These are phyloP conservation scores for Cubamyces sp. DNA, from an alignment of 768 basidiomycete genomes.

Conservation along the genomic window DNA sequence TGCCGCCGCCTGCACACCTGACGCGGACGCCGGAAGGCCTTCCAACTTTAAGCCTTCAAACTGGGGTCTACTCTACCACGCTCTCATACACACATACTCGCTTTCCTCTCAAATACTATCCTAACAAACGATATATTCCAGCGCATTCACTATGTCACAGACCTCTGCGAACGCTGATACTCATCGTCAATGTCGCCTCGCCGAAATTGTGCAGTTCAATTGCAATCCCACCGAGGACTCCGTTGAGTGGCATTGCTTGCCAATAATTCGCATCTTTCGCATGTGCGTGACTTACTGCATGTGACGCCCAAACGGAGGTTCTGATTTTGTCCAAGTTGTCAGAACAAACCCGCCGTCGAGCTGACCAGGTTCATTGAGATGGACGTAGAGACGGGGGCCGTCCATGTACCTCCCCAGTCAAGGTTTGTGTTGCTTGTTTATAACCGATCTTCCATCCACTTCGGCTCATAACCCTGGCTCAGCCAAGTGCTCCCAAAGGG, in stretches of 20 bases:
- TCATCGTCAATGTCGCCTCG: conserved; percentile 54
- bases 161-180: neutral
- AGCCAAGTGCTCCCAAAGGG: conserved; percentile 32
- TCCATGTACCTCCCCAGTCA: conserved; percentile 32
- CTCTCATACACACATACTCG: too few relatives aligned
- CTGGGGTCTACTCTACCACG: too few relatives aligned
- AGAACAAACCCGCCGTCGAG: conserved; percentile 66
- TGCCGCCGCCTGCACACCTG: neutral
- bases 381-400: conserved; percentile 27
- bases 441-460: neutral
- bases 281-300: conserved; percentile 49
- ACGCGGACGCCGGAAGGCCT: neutral
- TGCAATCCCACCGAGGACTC: conserved; percentile 49
- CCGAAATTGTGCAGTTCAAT: conserved; percentile 73
- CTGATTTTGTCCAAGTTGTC: conserved; percentile 54
- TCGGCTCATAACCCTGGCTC: neutral
- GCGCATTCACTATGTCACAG: neutral
- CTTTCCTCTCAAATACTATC: too few relatives aligned
- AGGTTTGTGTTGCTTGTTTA: conserved; percentile 40
- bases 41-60: too few relatives aligned
- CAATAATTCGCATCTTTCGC: conserved; percentile 74
- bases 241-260: conserved; percentile 61
- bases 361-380: conserved; percentile 25
- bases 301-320: neutral
- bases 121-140: too few relatives aligned